Base-by-base conservation (phyloP, 495 filamentous ascomycete species). In the Gamarada debralockiae region DNA sequence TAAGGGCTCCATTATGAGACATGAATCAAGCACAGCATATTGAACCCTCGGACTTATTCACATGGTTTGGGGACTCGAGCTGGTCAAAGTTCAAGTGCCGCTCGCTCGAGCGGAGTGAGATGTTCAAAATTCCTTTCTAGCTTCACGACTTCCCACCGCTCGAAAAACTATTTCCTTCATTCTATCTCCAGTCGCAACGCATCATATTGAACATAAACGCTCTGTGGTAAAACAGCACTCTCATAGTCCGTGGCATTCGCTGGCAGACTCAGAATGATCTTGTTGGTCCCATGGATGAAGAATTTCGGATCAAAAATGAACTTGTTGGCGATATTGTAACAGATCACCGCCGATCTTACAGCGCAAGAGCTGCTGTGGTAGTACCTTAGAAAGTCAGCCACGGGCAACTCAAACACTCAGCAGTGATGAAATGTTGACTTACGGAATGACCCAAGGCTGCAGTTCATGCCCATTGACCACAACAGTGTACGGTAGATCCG, bases 171-270 rank as follows among this genome's bases (percentile, higher is more conserved):
- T 34, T 34, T 34, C n/a, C 8, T 17, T 29, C 48, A 66, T n/a
- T 49, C 43, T 33, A 83, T 36, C 56, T 83, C 78, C 18, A 81
- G 48, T 33, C 76, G 64, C 55, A 82, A 56, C 2, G 78, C 77
- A 69, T 81, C 77, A 63, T 84, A 82, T 61, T 83, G 77, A 13
- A 82, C 73, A 63, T 82, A 83, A 0, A 78, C 66, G 1, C 62
- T 70, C 41, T 58, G 60, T 0, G 77, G 73, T 21, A 83, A 49
- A 17, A 80, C 53, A 2, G 78, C 78, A 17, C 71, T 76, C 67
- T 82, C 78, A 17, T 68, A 70, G 54, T 82, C 65, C 10, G 75
- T 78, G 31, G 72, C 78, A 53, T 77, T 76, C 45, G 63, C 67
- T 17, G 80, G 78, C 22, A 82, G 56, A 58, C 71, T 71, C 36